Conservation (phyloP, 306 rosid genomes). For the Sophora flavescens region DNA sequence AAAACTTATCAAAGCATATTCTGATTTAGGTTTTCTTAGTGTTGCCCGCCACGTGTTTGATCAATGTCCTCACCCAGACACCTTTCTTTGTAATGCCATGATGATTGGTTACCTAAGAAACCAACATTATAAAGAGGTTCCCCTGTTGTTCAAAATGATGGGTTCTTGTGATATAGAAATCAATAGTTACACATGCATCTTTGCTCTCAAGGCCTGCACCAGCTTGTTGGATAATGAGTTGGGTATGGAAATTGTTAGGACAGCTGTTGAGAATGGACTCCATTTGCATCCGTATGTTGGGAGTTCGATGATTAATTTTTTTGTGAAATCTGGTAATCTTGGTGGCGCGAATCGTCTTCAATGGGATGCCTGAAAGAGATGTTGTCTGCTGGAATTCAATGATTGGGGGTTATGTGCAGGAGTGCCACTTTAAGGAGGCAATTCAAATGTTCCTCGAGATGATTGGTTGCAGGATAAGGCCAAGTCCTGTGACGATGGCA, state of each 20-base stretch:
- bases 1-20: constrained; percentile 54
- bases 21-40: constrained; percentile 57
- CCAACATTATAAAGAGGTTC: constrained; percentile 53
- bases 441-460: constrained; percentile 61
- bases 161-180: constrained; percentile 52
- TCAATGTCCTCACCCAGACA: constrained; percentile 55
- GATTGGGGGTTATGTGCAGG: constrained; percentile 70
- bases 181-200: constrained; percentile 73
- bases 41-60: constrained; percentile 67
- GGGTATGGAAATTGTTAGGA: constrained; percentile 64
- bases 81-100: constrained; percentile 68
- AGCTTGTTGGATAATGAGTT: constrained; percentile 57
- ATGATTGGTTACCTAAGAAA: constrained; percentile 64
- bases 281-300: constrained; percentile 61
- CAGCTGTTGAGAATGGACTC: constrained; percentile 47
- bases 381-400: constrained; percentile 84
- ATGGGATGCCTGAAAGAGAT: constrained; percentile 65
- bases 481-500: constrained; percentile 68
- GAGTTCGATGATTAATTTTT: constrained; percentile 65
- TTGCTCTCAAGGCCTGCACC: constrained; percentile 70
- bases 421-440: constrained; percentile 57
- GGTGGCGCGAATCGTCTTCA: constrained; percentile 63
- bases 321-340: constrained; percentile 63
- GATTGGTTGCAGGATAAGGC: constrained; percentile 54
- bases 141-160: constrained; percentile 63